Evolutionary conservation across 1,284 basidiomycete species (phyloP).

Genomic region (Hypsizygus ulmarius): DNA sequence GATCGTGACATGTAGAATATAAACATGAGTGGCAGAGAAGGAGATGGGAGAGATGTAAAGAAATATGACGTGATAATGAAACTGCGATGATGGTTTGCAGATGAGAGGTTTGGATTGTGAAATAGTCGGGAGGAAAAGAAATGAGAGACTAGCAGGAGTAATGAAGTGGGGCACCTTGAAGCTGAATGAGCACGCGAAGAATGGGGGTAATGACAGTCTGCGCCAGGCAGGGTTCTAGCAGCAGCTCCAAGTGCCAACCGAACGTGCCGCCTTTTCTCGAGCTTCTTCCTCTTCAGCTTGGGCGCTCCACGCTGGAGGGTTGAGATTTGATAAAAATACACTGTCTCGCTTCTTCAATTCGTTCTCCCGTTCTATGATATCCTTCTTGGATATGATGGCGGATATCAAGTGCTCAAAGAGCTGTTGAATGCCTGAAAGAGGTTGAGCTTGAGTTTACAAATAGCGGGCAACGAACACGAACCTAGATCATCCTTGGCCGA

Average conservation of each 20-base stretch:
- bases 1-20: constrained; percentile 16
- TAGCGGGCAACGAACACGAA: constrained; percentile 34
- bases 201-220: constrained; percentile 9
- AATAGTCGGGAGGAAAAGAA: constrained; percentile 19
- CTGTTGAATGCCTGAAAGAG: constrained; percentile 61
- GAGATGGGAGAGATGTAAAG: constrained; percentile 5
- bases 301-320: constrained; percentile 68
- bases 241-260: constrained; percentile 62
- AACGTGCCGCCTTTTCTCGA: constrained; percentile 58
- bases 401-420: constrained; percentile 76
- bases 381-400: constrained; percentile 73
- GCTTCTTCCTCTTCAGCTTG: constrained; percentile 80
- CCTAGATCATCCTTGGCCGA: constrained; percentile 82
- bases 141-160: constrained; percentile 1
- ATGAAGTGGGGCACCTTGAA: neutral
- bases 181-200: neutral
- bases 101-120: neutral
- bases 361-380: constrained; percentile 75
- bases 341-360: constrained; percentile 76
- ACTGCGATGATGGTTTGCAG: neutral
- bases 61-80: constrained; percentile 2
- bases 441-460: constrained; percentile 11
- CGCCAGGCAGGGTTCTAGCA: constrained; percentile 30
- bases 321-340: constrained; percentile 63
- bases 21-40: constrained; percentile 14